A percentile compares a stretch with the other conserved stretches of the same genome.
Evolutionary conservation across 306 rosid species (phyloP).

Genomic region (Cucumis hystrix): DNA sequence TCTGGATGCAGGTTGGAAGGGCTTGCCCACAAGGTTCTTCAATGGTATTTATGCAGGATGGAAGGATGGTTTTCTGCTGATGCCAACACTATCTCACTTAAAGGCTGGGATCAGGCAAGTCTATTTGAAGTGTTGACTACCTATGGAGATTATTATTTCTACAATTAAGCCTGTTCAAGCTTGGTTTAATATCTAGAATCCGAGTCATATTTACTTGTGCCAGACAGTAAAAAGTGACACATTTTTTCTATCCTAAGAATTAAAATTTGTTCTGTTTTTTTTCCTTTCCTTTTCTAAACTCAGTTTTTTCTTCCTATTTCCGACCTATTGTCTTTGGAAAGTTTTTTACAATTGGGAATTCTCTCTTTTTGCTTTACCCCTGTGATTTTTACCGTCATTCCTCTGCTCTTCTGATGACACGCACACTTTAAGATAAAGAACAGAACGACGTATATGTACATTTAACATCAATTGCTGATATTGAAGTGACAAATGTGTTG

Average conservation of each 20-base stretch:
- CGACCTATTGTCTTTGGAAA: background rate
- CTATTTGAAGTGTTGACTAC: background rate
- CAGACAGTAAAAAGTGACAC: background rate
- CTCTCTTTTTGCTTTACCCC: background rate
- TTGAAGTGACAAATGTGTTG: background rate
- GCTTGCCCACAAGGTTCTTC: conserved; percentile 74
- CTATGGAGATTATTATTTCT: background rate
- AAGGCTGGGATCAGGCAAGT: conserved; percentile 92
- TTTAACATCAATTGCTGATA: background rate
- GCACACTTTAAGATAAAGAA: background rate
- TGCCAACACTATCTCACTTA: conserved; percentile 80
- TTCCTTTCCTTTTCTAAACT: background rate
- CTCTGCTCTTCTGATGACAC: background rate
- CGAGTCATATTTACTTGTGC: background rate
- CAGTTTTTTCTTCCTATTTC: background rate
- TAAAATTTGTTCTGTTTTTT: background rate
- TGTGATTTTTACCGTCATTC: background rate
- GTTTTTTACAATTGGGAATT: background rate
- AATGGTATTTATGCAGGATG: conserved; percentile 98
- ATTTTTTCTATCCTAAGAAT: background rate
- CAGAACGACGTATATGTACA: background rate
- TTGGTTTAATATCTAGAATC: background rate
- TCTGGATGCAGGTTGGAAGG: conserved; percentile 72
- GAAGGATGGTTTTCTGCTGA: conserved; percentile 99
- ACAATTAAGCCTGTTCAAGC: background rate